These are phyloP conservation scores for Diaporthe citri DNA, from an alignment of 2,329 filamentous ascomycete species.

Conservation along the genomic window DNA sequence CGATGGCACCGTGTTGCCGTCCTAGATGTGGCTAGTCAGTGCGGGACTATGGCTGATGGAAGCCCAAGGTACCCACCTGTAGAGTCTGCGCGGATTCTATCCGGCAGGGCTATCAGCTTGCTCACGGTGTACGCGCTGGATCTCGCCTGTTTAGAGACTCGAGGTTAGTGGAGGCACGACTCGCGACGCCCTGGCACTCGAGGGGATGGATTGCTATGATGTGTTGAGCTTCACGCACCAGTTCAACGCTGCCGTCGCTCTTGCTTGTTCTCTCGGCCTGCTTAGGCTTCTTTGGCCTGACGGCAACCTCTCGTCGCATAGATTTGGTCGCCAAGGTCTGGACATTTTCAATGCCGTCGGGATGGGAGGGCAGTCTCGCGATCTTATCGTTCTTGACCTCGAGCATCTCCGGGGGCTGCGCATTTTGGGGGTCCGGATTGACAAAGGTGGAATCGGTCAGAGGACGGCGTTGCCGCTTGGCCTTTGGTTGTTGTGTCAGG, in stretches of 20 bases:
- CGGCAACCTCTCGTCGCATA: conserved; percentile 63
- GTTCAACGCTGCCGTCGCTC: conserved; percentile 74
- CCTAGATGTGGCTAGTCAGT: conserved; percentile 55
- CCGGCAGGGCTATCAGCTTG: conserved; percentile 85
- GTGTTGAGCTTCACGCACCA: conserved; percentile 62
- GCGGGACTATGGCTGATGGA: neutral
- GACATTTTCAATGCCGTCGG: conserved; percentile 61
- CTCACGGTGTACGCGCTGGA: conserved; percentile 88
- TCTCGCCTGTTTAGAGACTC: conserved; percentile 71
- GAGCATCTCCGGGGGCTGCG: conserved; percentile 61
- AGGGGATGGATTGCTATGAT: neutral
- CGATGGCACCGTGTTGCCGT: conserved; percentile 75
- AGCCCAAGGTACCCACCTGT: conserved; percentile 65
- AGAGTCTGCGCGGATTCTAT: conserved; percentile 76
- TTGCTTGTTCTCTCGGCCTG: conserved; percentile 73
- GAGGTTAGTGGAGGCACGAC: conserved; percentile 41
- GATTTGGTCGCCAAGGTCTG: conserved; percentile 42
- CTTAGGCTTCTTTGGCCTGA: conserved; percentile 73
- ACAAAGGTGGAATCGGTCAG: conserved; percentile 69
- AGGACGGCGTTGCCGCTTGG: conserved; percentile 72
- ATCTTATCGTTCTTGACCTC: conserved; percentile 68
- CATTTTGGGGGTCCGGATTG: conserved; percentile 58
- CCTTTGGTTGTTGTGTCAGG: conserved; percentile 69
- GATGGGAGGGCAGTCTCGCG: conserved; percentile 58
- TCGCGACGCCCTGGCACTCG: neutral